A percentile compares a stretch with the other conserved stretches of the same genome.
phyloP scores from a whole-genome alignment of 768 basidiomycete species.

The Agrocybe chaxingu region DNA sequence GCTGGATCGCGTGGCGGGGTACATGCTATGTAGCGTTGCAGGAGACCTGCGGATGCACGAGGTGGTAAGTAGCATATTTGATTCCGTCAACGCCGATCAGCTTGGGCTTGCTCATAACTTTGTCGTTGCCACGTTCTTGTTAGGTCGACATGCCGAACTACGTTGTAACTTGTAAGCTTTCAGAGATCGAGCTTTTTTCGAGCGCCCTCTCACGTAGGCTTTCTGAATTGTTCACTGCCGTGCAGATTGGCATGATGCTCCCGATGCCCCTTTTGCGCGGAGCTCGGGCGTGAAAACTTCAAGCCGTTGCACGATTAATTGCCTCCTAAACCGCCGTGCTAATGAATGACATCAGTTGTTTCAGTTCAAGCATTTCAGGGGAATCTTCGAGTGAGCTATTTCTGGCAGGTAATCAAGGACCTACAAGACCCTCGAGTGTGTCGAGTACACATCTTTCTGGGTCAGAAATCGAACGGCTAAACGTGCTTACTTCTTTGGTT shows the following conservation, averaged over 20 bases:
- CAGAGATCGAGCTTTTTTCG: not conserved
- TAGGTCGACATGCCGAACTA: conserved; percentile 69
- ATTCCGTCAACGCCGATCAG: not conserved
- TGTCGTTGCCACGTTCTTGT: not conserved
- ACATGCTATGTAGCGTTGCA: conserved; percentile 60
- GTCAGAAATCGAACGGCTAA: no score
- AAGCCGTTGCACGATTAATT: not conserved
- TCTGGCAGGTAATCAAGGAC: no score
- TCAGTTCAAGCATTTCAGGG: no score
- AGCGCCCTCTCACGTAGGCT: not conserved
- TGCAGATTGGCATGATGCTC: conserved; percentile 56
- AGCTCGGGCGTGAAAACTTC: conserved; percentile 4
- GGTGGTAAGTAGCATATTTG: conserved; percentile 36
- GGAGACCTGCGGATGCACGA: conserved; percentile 61
- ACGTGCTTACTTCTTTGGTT: no score
- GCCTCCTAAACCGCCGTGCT: not conserved
- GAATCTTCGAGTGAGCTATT: no score
- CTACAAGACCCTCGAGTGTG: no score
- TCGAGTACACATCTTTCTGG: no score
- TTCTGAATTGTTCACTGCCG: not conserved
- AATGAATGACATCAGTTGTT: not conserved
- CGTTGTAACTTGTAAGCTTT: conserved; percentile 49
- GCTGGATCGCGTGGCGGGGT: conserved; percentile 46
- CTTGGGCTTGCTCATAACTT: not conserved
- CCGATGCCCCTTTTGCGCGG: conserved; percentile 37